Conservation (phyloP, 2,329 filamentous ascomycete species). For the Pseudonectria buxi region DNA sequence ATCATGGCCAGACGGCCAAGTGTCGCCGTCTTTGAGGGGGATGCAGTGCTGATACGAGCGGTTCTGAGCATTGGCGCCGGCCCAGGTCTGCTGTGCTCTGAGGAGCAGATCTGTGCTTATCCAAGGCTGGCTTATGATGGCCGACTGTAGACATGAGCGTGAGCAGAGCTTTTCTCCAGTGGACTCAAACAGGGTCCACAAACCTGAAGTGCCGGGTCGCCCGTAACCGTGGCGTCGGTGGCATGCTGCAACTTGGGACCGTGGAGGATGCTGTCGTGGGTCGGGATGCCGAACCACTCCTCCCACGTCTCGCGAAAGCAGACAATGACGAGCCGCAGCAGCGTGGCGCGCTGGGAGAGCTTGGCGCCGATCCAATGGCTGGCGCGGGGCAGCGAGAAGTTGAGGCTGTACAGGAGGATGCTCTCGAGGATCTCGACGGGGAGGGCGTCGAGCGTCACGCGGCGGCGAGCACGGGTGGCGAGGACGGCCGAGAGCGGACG, state of each 20-base stretch:
- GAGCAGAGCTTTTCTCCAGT: too few relatives aligned
- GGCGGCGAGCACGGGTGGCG: constrained; percentile 19
- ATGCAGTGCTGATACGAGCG: constrained; percentile 29
- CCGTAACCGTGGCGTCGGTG: constrained; percentile 16
- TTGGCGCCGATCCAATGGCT: constrained; percentile 38
- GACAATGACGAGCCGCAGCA: constrained; percentile 30
- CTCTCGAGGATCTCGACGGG: constrained; percentile 48
- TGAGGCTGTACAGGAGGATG: constrained; percentile 45
- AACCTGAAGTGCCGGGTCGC: constrained; percentile 40
- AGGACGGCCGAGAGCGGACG: constrained; percentile 25
- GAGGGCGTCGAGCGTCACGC: constrained; percentile 28
- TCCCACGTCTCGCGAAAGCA: constrained; percentile 34
- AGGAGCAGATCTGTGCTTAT: constrained; percentile 38
- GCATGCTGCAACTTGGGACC: constrained; percentile 7
- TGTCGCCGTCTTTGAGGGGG: constrained; percentile 8
- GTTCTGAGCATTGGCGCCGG: constrained; percentile 29
- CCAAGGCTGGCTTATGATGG: constrained; percentile 39
- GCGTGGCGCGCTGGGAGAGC: constrained; percentile 36
- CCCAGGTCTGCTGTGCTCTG: constrained; percentile 42
- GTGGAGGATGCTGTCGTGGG: constrained; percentile 5
- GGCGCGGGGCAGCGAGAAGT: constrained; percentile 39
- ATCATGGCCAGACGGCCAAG: constrained; percentile 7
- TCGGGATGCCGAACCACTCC: constrained; percentile 28
- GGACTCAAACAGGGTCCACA: too few relatives aligned
- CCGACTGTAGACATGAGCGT: constrained; percentile 27